Evolutionary conservation across 2,329 filamentous ascomycete genomes (phyloP).

Genomic region (Fusarium gaditjirri): DNA sequence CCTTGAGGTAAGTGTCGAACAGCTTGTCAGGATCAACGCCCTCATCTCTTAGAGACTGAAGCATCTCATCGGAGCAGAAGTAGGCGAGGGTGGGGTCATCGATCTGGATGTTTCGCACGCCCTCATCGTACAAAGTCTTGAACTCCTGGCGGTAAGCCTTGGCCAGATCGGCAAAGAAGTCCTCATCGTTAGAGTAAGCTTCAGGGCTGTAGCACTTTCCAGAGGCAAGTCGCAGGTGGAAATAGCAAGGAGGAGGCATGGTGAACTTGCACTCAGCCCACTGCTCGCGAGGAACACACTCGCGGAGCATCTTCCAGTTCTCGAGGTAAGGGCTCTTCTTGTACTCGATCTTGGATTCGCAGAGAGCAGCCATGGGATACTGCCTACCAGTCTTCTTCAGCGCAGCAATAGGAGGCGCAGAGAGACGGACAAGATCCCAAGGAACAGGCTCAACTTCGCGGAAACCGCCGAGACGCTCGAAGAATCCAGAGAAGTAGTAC

Average conservation of each 20-base stretch:
- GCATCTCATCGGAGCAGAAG: conserved; percentile 76
- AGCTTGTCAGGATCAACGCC: conserved; percentile 72
- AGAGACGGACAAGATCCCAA: conserved; percentile 51
- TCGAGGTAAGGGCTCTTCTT: conserved; percentile 55
- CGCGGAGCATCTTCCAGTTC: conserved; percentile 54
- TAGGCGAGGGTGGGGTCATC: conserved; percentile 72
- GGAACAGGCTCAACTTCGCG: conserved; percentile 52
- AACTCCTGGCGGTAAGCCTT: conserved; percentile 66
- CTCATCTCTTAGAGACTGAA: conserved; percentile 64
- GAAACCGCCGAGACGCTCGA: conserved; percentile 58
- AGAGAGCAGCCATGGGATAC: conserved; percentile 54
- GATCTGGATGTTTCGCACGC: conserved; percentile 67
- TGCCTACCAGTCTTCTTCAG: conserved; percentile 52
- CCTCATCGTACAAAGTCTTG: conserved; percentile 63
- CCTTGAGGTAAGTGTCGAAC: conserved; percentile 75
- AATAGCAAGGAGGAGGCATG: conserved; percentile 74
- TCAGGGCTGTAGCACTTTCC: conserved; percentile 64
- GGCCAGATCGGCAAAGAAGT: conserved; percentile 68
- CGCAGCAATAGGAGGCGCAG: conserved; percentile 53
- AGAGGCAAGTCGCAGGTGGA: conserved; percentile 65
- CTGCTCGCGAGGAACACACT: conserved; percentile 64
- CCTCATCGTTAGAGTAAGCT: conserved; percentile 62
- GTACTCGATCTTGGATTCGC: conserved; percentile 56
- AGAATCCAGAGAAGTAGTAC: conserved; percentile 61
- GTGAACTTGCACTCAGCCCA: conserved; percentile 75